Evolutionary conservation across 129 eudicot species (phyloP).

Genomic region (Ambrosia trifida): DNA sequence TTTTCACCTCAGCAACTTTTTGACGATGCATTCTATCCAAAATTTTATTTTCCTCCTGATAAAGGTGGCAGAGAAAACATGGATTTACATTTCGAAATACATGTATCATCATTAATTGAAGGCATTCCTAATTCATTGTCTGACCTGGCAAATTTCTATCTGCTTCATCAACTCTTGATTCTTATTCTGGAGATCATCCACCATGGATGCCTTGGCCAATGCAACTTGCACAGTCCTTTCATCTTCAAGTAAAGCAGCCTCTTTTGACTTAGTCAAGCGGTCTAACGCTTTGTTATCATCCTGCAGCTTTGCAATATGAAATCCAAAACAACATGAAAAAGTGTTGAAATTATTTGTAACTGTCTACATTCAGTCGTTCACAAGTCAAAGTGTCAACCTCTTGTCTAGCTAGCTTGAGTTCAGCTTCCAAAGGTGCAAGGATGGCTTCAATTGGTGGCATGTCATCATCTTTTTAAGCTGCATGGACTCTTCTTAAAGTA

Average conservation of each 20-base stretch:
- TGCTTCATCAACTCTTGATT: slow-evolving; percentile 97
- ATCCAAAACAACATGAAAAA: slow-evolving; percentile 25
- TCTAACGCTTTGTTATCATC: slow-evolving; percentile 95
- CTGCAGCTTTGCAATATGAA: slow-evolving; percentile 85
- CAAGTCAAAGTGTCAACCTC: slow-evolving; percentile 50
- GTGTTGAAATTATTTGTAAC: neutral
- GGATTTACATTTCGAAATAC: neutral
- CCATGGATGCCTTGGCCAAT: slow-evolving; percentile 90
- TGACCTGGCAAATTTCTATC: slow-evolving; percentile 93
- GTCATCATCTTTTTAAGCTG: slow-evolving; percentile 89
- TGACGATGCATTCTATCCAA: slow-evolving; percentile 90
- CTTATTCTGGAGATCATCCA: slow-evolving; percentile 91
- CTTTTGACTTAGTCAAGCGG: slow-evolving; percentile 94
- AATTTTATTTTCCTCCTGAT: slow-evolving; percentile 72
- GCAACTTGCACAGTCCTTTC: slow-evolving; percentile 94
- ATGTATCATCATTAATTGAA: neutral
- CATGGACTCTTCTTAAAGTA: slow-evolving; percentile 84
- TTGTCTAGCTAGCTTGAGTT: slow-evolving; percentile 81
- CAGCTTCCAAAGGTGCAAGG: slow-evolving; percentile 91
- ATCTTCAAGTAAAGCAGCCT: slow-evolving; percentile 94
- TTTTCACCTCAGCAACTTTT: slow-evolving; percentile 94
- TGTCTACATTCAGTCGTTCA: neutral
- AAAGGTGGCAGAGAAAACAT: neutral
- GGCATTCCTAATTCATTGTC: neutral
- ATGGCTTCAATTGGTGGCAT: slow-evolving; percentile 98